Evolutionary conservation across 2,329 filamentous ascomycete genomes (phyloP).

Genomic region (Apiospora koreana): DNA sequence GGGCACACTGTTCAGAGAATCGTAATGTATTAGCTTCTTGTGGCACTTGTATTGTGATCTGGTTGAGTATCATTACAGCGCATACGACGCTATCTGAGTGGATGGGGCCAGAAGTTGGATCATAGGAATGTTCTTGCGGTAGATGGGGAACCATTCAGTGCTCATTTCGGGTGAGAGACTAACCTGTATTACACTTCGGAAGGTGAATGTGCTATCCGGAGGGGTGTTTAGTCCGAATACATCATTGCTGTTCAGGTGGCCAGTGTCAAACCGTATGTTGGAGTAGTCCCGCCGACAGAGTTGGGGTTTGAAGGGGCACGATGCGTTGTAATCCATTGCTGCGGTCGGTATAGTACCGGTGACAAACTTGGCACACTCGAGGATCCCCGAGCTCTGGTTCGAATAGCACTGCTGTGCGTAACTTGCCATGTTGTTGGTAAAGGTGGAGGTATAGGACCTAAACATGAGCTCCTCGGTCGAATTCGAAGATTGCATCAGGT

Average conservation of each 20-base stretch:
- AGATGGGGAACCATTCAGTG: neutral
- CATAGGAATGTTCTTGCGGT: too few species aligned
- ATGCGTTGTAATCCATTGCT: neutral
- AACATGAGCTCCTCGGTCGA: neutral
- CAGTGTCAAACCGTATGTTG: conserved; percentile 18
- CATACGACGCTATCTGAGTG: too few species aligned
- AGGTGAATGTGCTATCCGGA: conserved; percentile 10
- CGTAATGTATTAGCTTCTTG: neutral
- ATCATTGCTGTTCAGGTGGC: conserved; percentile 19
- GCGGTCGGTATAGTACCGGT: neutral
- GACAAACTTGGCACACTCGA: conserved; percentile 17
- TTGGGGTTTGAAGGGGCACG: conserved; percentile 17
- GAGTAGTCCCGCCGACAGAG: conserved; percentile 13
- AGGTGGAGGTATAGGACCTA: neutral
- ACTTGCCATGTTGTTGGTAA: conserved; percentile 15
- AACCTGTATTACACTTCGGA: conserved; percentile 16
- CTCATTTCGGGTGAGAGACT: neutral
- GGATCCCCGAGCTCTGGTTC: neutral
- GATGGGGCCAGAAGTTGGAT: too few species aligned
- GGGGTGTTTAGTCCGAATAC: conserved; percentile 19
- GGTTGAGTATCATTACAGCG: too few species aligned
- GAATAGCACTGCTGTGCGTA: conserved; percentile 22
- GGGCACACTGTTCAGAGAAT: neutral
- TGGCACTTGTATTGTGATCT: neutral
- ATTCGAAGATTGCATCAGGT: neutral